Evolutionary conservation across 352 stramenopile species (phyloP), one percentile per base, ranked within the genome.

Genomic region (Phytophthora pinifolia): DNA sequence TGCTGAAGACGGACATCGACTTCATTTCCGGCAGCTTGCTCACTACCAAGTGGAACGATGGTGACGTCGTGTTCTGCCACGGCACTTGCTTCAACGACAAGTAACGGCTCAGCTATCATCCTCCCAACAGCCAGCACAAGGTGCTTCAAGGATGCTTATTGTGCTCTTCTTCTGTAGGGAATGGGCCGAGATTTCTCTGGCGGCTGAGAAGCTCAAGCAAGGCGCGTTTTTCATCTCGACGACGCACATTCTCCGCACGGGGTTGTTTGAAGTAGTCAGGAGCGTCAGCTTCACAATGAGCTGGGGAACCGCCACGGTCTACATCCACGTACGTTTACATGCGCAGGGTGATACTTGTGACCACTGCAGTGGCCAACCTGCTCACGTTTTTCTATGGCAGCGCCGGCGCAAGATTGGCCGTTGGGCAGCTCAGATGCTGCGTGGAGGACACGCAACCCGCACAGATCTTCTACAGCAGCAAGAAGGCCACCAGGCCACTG

Each of bases 401-500:
- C 70, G 83, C 14, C 79, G 85, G 29, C 79, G 82, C 29, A 87
- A 84, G 46, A 95, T 95, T 56, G 85, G 85, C 14, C 81, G 82
- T 7, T 95, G 85, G 85, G 85, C 85, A 13, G 79, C 79, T 20
- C 79, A 93, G 56, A 92, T 95, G 81, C 68, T 95, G 5, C 81
- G 84, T 60, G 83, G 83, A 4, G 85, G 84, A 41, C 71, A 71
- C 29, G 85, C 84, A 14, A 88, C 72, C 22, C 78, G 84, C 41
- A 89, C 79, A 0, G 84, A 94, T 59, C 59, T 92, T n/a, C 39
- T 86, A 6, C 58, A 82, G 32, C 64, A 78, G 22, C n/a, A n/a
- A n/a, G n/a, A n/a, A n/a, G n/a, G n/a, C n/a, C n/a, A n/a, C n/a
- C n/a, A n/a, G n/a, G n/a, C n/a, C n/a, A n/a, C n/a, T n/a, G n/a